Base-by-base conservation (phyloP, 495 filamentous ascomycete species). In the Sphaerosporella brunnea region DNA sequence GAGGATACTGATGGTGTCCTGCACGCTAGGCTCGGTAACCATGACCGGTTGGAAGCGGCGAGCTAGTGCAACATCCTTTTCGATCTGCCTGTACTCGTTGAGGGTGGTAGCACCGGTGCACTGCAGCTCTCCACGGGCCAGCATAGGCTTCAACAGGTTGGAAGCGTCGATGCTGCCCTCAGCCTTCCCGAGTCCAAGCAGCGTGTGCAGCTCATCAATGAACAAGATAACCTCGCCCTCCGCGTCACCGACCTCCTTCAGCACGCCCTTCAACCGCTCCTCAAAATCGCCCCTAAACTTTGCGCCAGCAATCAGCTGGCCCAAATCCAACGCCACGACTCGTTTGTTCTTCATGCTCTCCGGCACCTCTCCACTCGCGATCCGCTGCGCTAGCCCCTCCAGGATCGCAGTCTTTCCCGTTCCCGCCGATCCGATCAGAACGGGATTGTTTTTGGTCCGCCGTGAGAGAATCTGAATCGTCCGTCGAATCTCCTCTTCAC, bases 231-330 rank as follows among this genome's bases (percentile, higher is more conserved):
- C 77, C 36, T 78, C 76, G 16, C 90, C 90, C 26, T 93, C 70
- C 2, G 90, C 82, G 44, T 92, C 77, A 56, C 88, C 74, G 4
- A 94, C 85, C 60, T 96, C 90, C 56, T 80, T 87, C 49, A 97
- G 62, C 9, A 96, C 84, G 43, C 55, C 58, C 63, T 97, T 97
- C 36, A 96, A 60, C 25, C 90, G 74, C 59, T 97, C 90, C 61
- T 97, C 90, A 48, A 97, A 96, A 54, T 97, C 90, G 42, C 90
- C 90, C 41, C 90, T 68, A 51, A 87, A 97, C 59, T 94, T 96
- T 9, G 90, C 86, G 32, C 90, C 90, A 11, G 90, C 92, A 57
- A 97, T 95, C 13, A 97, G 69, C 20, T 80, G 82, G 1, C 90
- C 90, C 0, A 97, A 68, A 54, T 97, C 90, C 45, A 96, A 63